phyloP scores from a whole-genome alignment of 169 alveolate genomes.

The Haemoproteus tartakovskyi region DNA sequence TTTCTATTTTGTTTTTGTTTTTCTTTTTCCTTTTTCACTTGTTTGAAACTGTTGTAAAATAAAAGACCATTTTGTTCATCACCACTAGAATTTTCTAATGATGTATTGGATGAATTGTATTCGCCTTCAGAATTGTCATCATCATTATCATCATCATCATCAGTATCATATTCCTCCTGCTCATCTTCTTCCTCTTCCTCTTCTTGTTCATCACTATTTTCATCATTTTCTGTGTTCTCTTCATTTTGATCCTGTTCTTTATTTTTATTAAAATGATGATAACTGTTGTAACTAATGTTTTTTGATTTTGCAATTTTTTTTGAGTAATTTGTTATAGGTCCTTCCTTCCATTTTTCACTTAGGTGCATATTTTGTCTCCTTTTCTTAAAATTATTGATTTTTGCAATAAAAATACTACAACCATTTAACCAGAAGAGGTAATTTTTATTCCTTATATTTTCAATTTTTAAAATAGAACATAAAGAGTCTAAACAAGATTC shows the following conservation, averaged over 20 bases:
- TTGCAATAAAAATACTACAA: constrained; percentile 40
- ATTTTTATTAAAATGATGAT: no score
- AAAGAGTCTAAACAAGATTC: constrained; percentile 55
- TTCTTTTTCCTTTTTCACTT: neutral
- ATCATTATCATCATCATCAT: neutral
- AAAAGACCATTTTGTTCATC: no score
- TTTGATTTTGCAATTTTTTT: no score
- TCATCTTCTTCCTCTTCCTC: neutral
- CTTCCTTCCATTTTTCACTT: neutral
- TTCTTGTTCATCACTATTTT: neutral
- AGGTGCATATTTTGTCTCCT: neutral
- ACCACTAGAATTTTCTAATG: no score
- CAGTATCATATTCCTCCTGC: neutral
- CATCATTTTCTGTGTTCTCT: neutral
- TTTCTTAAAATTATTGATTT: constrained; percentile 43
- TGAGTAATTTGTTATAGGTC: neutral
- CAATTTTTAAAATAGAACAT: constrained; percentile 42
- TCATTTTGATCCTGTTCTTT: neutral
- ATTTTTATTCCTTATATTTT: constrained; percentile 42
- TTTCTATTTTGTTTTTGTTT: constrained; percentile 3
- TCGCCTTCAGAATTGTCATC: no score
- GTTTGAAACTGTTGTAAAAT: no score
- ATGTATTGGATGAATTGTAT: no score
- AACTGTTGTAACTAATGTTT: neutral
- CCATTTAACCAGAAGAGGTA: constrained; percentile 64